These are phyloP conservation scores for Vachellia pachyceras DNA, from an alignment of 306 rosid species.

Conservation along the genomic window DNA sequence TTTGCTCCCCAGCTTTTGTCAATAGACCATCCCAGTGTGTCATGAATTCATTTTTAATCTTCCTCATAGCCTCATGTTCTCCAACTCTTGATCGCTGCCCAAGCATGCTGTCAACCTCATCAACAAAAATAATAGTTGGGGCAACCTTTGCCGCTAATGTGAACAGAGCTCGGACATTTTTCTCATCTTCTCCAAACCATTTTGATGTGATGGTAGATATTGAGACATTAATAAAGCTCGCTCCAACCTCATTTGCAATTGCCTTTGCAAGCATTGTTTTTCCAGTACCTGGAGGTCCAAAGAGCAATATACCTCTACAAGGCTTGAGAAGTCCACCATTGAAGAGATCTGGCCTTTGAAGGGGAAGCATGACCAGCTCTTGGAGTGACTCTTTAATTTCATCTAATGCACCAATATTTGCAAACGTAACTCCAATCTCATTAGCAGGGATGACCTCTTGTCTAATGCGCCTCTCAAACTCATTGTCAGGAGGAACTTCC, in stretches of 20 bases:
- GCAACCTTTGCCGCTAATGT: slow-evolving; percentile 83
- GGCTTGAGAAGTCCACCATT: slow-evolving; percentile 79
- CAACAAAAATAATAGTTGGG: slow-evolving; percentile 80
- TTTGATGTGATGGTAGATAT: slow-evolving; percentile 78
- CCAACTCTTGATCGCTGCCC: slow-evolving; percentile 82
- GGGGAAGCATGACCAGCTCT: slow-evolving; percentile 86
- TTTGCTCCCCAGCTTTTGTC: slow-evolving; percentile 58
- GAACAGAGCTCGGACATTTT: slow-evolving; percentile 79
- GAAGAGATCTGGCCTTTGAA: slow-evolving; percentile 83
- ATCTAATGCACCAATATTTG: slow-evolving; percentile 77
- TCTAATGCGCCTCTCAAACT: slow-evolving; percentile 85
- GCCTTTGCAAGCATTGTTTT: slow-evolving; percentile 92
- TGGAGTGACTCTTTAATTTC: slow-evolving; percentile 85
- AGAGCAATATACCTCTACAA: slow-evolving; percentile 79
- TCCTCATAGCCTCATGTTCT: slow-evolving; percentile 78
- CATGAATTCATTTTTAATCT: slow-evolving; percentile 88
- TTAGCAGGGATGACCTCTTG: slow-evolving; percentile 80
- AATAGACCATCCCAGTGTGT: slow-evolving; percentile 85
- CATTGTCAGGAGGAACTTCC: slow-evolving; percentile 77
- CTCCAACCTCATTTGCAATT: slow-evolving; percentile 84
- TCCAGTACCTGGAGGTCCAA: slow-evolving; percentile 91
- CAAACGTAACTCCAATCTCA: slow-evolving; percentile 83
- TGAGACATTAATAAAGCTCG: slow-evolving; percentile 83
- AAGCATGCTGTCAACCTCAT: slow-evolving; percentile 90
- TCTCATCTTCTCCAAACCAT: slow-evolving; percentile 82